These are phyloP conservation scores for Vaccinium vitisidaea DNA, from an alignment of 148 eudicot species.

Conservation along the genomic window DNA sequence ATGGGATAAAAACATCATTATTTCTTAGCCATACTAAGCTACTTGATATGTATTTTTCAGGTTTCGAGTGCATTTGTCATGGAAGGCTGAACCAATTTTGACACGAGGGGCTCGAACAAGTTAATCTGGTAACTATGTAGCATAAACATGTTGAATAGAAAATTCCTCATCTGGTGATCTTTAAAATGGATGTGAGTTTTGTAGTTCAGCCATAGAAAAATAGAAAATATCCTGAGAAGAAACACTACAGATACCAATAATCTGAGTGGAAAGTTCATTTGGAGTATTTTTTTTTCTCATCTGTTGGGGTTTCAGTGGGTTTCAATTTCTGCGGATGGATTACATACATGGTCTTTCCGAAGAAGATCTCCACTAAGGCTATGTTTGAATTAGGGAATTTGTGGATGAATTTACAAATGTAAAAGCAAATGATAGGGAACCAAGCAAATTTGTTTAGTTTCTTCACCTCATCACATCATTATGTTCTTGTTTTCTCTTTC, in stretches of 20 bases:
- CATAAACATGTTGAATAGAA: neutral
- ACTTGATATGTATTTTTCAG: neutral
- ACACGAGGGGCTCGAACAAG: neutral
- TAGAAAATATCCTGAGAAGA: neutral
- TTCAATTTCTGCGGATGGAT: neutral
- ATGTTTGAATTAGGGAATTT: neutral
- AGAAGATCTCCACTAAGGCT: neutral
- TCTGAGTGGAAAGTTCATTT: neutral
- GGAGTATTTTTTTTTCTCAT: neutral
- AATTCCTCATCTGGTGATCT: neutral
- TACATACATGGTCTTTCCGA: neutral
- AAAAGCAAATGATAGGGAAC: neutral
- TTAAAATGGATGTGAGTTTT: neutral
- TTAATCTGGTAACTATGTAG: neutral
- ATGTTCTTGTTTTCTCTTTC: neutral
- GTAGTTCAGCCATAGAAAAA: neutral
- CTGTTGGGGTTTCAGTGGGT: neutral
- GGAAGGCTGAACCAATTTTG: constrained; percentile 8
- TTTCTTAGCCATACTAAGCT: neutral
- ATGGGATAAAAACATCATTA: neutral
- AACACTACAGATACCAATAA: constrained; percentile 1
- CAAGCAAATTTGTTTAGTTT: neutral
- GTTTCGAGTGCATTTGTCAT: constrained; percentile 1
- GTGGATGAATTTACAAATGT: neutral
- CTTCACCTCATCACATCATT: neutral